These are phyloP conservation scores for Letharia lupina DNA, from an alignment of 495 filamentous ascomycete species.

Conservation along the genomic window DNA sequence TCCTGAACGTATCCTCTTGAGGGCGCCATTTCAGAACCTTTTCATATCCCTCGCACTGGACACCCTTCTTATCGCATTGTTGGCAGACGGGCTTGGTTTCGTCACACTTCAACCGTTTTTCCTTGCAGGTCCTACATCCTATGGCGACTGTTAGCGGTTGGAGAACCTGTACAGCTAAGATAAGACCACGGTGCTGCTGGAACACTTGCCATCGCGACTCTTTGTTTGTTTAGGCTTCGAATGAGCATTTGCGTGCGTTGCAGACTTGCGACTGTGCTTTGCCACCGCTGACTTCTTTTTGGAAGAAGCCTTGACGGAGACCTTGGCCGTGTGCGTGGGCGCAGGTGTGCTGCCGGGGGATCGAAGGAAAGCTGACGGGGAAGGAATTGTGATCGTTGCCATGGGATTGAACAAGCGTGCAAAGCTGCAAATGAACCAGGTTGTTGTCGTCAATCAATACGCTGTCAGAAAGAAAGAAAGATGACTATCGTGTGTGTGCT, in stretches of 20 bases:
- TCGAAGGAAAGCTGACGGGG: slow-evolving; percentile 52
- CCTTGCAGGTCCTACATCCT: slow-evolving; percentile 79
- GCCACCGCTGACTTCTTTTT: slow-evolving; percentile 31
- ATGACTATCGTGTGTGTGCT: neutral
- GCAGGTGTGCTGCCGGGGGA: slow-evolving; percentile 32
- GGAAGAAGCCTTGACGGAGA: slow-evolving; percentile 29
- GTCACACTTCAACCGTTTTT: slow-evolving; percentile 74
- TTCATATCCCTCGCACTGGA: slow-evolving; percentile 69
- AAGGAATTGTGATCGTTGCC: slow-evolving; percentile 57
- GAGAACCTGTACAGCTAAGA: neutral
- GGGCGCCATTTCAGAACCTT: slow-evolving; percentile 81
- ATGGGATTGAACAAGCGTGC: slow-evolving; percentile 26
- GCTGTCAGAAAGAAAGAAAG: neutral
- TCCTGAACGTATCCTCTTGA: slow-evolving; percentile 60
- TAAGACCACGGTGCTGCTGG: slow-evolving; percentile 7
- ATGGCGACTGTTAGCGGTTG: slow-evolving; percentile 27
- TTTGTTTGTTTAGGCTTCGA: slow-evolving; percentile 71
- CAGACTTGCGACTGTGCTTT: slow-evolving; percentile 12
- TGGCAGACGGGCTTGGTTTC: slow-evolving; percentile 68
- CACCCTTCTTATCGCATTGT: slow-evolving; percentile 63
- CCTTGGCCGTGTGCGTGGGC: slow-evolving; percentile 32
- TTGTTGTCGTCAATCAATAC: neutral
- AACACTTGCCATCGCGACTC: slow-evolving; percentile 66
- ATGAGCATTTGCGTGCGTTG: neutral
- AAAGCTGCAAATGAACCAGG: neutral